Evolutionary conservation across 345 rosid genomes (phyloP), one percentile per base, ranked within the genome.

Genomic region (Gossypium longicalyx): DNA sequence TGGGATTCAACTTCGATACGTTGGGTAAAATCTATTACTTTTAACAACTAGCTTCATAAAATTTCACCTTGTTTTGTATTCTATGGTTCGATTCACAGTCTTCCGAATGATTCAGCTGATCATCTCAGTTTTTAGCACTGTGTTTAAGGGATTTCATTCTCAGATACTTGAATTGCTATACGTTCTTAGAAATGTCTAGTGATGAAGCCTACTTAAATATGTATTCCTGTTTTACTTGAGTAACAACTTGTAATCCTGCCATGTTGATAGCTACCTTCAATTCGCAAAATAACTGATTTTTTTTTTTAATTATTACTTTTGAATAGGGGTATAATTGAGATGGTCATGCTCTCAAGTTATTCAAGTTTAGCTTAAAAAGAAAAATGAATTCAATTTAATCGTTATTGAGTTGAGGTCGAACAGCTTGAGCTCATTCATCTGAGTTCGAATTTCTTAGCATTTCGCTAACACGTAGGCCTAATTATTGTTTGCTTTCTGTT

Each of bases 251-350:
- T 25, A 65, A 45, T n/a, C 70, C 45, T 27, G 4, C 70, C 52
- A 66, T 67, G 12, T 45, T 67, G 48, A 64, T 64, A 64, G 25
- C 11, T 64, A 64, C 15, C 48, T 64, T 64, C 25, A n/a, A 38
- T 19, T 41, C 20, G 12, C 25, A n/a, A 64, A 17, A 62, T 12
- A 61, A 2, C 19, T n/a, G 57, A 0, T 17, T 16, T 53, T 48
- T 48, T 13, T 48, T 11, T 48, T 15, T 15, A 48, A 10, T 48
- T 48, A 48, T 10, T 5, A 34, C 41, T 34, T 34, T 34, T 34
- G 41, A 34, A 5, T 5, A 34, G 41, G 41, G 41, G 7, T 34
- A 34, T 34, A 34, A 5, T 34, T 34, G 41, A 34, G 7, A 34
- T 34, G 1, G 41, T 34, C 6, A 34, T 34, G 7, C 41, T 34